Evolutionary conservation across 495 filamentous ascomycete species (phyloP), one percentile per base, ranked within the genome.

Genomic region (Chaetomidium leptoderma): DNA sequence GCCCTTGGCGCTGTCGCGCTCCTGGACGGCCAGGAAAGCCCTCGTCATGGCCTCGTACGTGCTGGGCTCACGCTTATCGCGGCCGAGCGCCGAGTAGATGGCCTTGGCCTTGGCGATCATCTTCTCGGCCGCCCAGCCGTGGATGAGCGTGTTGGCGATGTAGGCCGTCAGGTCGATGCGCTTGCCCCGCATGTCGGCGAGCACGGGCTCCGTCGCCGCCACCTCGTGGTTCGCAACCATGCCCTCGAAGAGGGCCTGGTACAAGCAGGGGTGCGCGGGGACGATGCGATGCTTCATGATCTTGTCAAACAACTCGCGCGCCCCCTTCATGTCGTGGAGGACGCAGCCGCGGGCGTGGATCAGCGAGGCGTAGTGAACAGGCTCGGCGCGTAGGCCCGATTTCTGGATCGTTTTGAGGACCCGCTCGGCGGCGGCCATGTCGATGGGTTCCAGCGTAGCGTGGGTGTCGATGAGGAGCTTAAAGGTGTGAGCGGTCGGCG

Each of bases 31-130:
- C 47, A 97, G 79, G 76, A 87, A 97, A 0, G 95, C 95, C 23
- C 95, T 82, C 19, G 91, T 96, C 95, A 98, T 98, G 35, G 92
- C 92, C 74, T 98, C 93, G 68, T 98, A 98, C n/a, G 93, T 98
- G 74, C 90, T 96, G 7, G 93, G 93, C 74, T 98, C 93, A 27
- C 93, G 83, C 76, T 87, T 89, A 30, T 83, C 79, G 26, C 78
- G 78, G 33, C 84, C 81, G 36, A 98, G 82, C 45, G 81, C 76
- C 37, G 86, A 79, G 69, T 95, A 98, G 62, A 97, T 83, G 6
- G 78, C 76, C 71, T 86, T 83, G 36, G 90, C 88, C 71, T 89
- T 91, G 51, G 70, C 72, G 26, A 98, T 89, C 54, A 91, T 81
- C 71, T 86, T 87, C 70, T 89, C 89, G 29, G 83, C 76, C 35